Conservation (phyloP, 192 early-diverging fungal genomes). For the Lobosporangium transversale region DNA sequence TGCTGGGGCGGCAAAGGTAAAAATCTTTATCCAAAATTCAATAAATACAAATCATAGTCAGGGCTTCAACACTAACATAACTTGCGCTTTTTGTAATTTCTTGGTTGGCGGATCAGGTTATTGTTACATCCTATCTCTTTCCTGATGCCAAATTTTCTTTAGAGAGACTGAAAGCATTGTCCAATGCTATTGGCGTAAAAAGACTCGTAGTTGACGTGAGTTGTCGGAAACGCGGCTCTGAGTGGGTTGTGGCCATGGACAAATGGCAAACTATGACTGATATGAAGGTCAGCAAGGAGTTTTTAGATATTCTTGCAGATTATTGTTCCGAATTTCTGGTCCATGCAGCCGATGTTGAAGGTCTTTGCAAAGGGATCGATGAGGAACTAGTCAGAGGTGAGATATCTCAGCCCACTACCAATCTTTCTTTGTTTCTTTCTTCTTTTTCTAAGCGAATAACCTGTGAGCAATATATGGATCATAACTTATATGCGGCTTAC, state of each 20-base stretch:
- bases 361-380: constrained; percentile 95
- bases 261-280: constrained; percentile 98
- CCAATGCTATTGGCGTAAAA: constrained; percentile 70
- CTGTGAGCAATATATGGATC: no score
- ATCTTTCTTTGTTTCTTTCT: not conserved
- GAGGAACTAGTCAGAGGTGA: constrained; percentile 79
- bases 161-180: constrained; percentile 68
- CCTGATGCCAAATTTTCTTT: constrained; percentile 76
- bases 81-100: no score
- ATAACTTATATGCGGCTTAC: not conserved
- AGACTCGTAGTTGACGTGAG: constrained; percentile 86
- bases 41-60: no score
- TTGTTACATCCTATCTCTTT: constrained; percentile 96
- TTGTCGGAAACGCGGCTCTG: constrained; percentile 72
- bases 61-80: no score
- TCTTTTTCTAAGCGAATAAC: no score
- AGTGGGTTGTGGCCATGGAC: constrained; percentile 97
- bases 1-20: constrained; percentile 84
- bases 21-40: no score
- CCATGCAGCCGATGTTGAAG: constrained; percentile 98
- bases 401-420: not conserved
- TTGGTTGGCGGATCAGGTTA: no score
- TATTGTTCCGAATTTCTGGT: constrained; percentile 85
- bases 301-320: constrained; percentile 30
- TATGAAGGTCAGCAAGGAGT: constrained; percentile 79